Evolutionary conservation across 2,329 filamentous ascomycete species (phyloP).

Genomic region (Fusarium begoniae): DNA sequence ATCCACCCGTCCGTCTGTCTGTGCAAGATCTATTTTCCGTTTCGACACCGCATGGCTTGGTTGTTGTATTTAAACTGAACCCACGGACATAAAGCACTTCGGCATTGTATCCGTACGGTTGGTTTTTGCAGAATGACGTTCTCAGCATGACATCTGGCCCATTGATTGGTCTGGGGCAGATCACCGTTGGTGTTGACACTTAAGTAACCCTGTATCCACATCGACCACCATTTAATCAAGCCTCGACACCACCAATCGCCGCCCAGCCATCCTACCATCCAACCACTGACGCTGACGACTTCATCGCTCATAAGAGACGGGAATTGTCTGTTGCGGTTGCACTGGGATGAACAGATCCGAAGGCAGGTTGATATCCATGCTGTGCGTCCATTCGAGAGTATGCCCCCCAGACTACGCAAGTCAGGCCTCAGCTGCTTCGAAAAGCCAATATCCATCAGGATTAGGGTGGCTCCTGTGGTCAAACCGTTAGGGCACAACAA

Average conservation of each 20-base stretch:
- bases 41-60: slow-evolving; percentile 5
- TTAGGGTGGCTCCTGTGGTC: slow-evolving; percentile 36
- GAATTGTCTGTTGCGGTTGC: slow-evolving; percentile 17
- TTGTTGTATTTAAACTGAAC: slow-evolving; percentile 21
- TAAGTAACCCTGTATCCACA: slow-evolving; percentile 38
- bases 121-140: slow-evolving; percentile 36
- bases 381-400: not conserved
- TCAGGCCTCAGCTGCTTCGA: not conserved
- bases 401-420: not conserved
- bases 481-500: slow-evolving; percentile 45
- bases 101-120: slow-evolving; percentile 11
- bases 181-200: slow-evolving; percentile 37
- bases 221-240: slow-evolving; percentile 26
- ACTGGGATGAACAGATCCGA: slow-evolving; percentile 22
- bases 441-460: not conserved
- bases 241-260: slow-evolving; percentile 36
- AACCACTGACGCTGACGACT: slow-evolving; percentile 27
- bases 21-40: slow-evolving; percentile 15
- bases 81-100: slow-evolving; percentile 18
- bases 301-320: slow-evolving; percentile 15
- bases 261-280: slow-evolving; percentile 28
- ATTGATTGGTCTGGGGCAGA: slow-evolving; percentile 29
- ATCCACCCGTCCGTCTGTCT: slow-evolving; percentile 6
- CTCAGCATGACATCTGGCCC: slow-evolving; percentile 36
- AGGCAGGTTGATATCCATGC: slow-evolving; percentile 3